Evolutionary conservation across 306 rosid species (phyloP).

Genomic region (Casuarina equisetifolia): DNA sequence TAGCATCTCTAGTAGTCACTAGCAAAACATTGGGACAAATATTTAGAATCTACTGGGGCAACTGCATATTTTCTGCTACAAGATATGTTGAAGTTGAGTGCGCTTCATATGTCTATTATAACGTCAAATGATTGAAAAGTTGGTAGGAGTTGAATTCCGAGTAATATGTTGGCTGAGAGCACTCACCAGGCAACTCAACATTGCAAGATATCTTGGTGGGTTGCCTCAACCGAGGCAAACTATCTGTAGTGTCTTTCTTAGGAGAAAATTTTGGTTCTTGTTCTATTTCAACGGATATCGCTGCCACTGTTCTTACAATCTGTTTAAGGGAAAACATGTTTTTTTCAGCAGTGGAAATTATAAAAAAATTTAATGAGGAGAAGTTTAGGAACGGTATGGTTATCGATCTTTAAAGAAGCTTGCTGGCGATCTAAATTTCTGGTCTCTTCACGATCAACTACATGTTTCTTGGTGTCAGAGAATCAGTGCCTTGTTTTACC

Average conservation of each 20-base stretch:
- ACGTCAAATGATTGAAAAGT: not conserved
- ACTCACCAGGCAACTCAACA: slow-evolving; percentile 14
- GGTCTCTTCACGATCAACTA: not conserved
- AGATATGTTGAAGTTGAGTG: not conserved
- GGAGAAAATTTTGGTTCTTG: not conserved
- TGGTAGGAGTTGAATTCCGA: slow-evolving; percentile 12
- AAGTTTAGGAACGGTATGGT: not conserved
- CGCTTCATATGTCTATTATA: not conserved
- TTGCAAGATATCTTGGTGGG: not conserved
- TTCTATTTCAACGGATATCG: slow-evolving; percentile 3
- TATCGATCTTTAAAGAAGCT: not conserved
- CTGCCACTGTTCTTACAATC: slow-evolving; percentile 7
- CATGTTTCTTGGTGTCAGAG: not conserved
- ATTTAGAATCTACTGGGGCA: not conserved
- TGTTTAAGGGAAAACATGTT: not conserved
- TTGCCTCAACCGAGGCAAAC: no score
- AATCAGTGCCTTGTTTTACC: not conserved
- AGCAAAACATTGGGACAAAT: not conserved
- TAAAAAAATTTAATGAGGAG: not conserved
- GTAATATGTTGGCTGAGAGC: slow-evolving; percentile 10
- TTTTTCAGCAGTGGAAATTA: not conserved
- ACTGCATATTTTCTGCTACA: not conserved
- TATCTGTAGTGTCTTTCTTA: not conserved
- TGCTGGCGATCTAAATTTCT: not conserved
- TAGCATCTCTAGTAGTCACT: not conserved